Evolutionary conservation across 192 early-diverging fungal species (phyloP), one percentile per base, ranked within the genome.

Genomic region (Gigaspora rosea): DNA sequence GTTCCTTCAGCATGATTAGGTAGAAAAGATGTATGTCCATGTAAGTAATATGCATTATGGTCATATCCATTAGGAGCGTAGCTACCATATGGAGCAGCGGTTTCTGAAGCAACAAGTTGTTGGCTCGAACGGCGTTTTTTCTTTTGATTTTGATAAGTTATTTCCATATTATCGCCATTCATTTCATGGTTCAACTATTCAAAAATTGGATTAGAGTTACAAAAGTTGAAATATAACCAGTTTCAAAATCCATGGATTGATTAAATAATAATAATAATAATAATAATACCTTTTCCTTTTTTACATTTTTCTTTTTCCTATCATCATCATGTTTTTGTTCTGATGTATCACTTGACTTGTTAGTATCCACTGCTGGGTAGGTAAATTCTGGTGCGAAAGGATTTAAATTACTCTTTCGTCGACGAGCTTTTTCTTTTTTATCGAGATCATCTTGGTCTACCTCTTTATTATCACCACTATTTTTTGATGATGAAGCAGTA

Each of bases 401-500:
- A 73, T 73, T 73, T n/a, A 73, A 36, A 12, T 73, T 73, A 20
- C 71, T 73, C 35, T 73, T 54, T 73, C 71, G 20, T 6, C 71
- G 50, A 46, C 71, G 70, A n/a, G 52, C 47, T 10, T 18, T 11
- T 12, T 73, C 71, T 73, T 36, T 73, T 58, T 73, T 73, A 10
- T 73, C 71, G 35, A 54, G 10, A 1, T 73, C 71, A 10, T 71
- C 69, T 15, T 27, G 46, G 5, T 54, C 69, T 51, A 4, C 12
- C 13, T 73, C 71, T 47, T 58, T 73, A 36, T 11, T 41, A 12
- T 73, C 35, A 4, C 33, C 52, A 41, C 18, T 59, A 0, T n/a
- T 5, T 46, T 13, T 54, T 10, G 50, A 50, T 13, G 32, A 33
- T 46, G 18, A n/a, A 15, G 35, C 33, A 1, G 69, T 49, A 49